Conservation (phyloP, 495 filamentous ascomycete genomes). For the Elaphomyces granulatus region DNA sequence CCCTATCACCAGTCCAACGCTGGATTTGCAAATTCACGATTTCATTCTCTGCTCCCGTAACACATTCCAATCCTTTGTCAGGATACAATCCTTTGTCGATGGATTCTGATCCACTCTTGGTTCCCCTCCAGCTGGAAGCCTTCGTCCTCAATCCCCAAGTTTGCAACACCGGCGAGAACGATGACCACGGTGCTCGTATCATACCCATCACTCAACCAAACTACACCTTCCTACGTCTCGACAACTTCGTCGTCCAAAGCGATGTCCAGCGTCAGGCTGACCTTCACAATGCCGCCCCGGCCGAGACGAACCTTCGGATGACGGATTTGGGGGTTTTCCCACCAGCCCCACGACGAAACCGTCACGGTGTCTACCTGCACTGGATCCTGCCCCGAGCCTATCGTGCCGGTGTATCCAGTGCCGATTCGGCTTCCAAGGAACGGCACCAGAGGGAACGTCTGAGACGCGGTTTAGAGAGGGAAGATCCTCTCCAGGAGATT, state of each 20-base stretch:
- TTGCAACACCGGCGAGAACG: conserved; percentile 9
- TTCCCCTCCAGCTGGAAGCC: conserved; percentile 28
- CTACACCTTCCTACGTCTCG: conserved; percentile 34
- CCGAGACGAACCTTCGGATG: conserved; percentile 26
- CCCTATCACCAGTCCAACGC: too few relatives aligned
- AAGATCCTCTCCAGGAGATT: background rate
- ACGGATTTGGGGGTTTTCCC: conserved; percentile 25
- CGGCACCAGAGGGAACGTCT: conserved; percentile 5
- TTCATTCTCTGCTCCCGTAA: too few relatives aligned
- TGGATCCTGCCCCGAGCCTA: conserved; percentile 38
- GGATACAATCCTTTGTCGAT: too few relatives aligned
- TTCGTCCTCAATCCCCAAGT: conserved; percentile 27
- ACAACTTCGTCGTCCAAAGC: conserved; percentile 18
- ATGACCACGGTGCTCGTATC: conserved; percentile 24
- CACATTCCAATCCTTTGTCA: too few relatives aligned
- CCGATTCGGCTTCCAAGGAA: conserved; percentile 1
- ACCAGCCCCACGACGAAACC: conserved; percentile 10
- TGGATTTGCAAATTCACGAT: too few relatives aligned
- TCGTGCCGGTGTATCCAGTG: conserved; percentile 18
- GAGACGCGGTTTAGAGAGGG: background rate
- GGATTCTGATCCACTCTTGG: conserved; percentile 1
- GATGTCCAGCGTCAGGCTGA: conserved; percentile 32
- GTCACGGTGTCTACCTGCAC: conserved; percentile 37
- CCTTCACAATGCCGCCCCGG: conserved; percentile 25
- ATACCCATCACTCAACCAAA: conserved; percentile 41